Percentiles rank a stretch among this genome's conserved stretches.
phyloP scores from a whole-genome alignment of 2,329 filamentous ascomycete genomes.

The Drechslerella dactyloides region DNA sequence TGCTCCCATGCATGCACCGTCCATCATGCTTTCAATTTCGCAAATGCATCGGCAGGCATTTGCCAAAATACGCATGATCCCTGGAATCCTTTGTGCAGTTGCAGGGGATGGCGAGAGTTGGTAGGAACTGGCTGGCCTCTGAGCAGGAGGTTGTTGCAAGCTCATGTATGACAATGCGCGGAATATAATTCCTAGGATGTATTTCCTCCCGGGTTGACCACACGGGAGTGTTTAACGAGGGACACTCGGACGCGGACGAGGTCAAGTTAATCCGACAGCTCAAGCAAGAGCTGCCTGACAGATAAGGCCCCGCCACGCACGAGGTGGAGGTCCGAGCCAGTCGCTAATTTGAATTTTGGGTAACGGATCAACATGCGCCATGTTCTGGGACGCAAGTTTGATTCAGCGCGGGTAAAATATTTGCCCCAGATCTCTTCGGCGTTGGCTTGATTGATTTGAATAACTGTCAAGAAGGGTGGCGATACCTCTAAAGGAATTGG shows the following conservation, averaged over 20 bases:
- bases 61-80: conserved; percentile 45
- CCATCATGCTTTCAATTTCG: conserved; percentile 24
- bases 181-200: neutral
- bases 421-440: conserved; percentile 17
- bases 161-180: too few species aligned
- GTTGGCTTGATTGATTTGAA: conserved; percentile 26
- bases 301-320: conserved; percentile 45
- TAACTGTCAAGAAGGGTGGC: conserved; percentile 19
- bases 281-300: conserved; percentile 5
- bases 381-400: conserved; percentile 40
- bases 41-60: conserved; percentile 44
- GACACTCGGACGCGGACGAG: neutral
- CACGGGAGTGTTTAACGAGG: conserved; percentile 3
- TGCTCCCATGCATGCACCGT: conserved; percentile 23
- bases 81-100: conserved; percentile 14
- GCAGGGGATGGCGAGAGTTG: conserved; percentile 4
- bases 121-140: conserved; percentile 6
- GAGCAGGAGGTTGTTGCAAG: neutral
- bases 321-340: conserved; percentile 46
- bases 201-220: neutral
- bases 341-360: conserved; percentile 44
- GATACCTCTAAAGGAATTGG: conserved; percentile 2
- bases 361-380: conserved; percentile 51
- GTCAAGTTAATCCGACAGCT: conserved; percentile 35
- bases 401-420: conserved; percentile 48